Evolutionary conservation across 495 filamentous ascomycete genomes (phyloP), one percentile per base, ranked within the genome.

Genomic region (Pyrenopolyporus hunteri): DNA sequence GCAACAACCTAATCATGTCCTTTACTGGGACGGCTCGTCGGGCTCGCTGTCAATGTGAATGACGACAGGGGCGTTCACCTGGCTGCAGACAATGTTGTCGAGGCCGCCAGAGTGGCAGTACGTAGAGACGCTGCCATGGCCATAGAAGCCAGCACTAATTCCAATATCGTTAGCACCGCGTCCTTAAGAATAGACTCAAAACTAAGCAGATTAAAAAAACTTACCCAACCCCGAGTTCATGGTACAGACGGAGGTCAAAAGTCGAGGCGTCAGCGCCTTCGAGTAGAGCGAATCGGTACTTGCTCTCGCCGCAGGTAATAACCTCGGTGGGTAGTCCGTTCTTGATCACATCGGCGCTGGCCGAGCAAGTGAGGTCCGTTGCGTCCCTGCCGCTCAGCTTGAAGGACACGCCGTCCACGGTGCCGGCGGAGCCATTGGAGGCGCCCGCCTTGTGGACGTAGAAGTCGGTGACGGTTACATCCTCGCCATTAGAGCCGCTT

Each of bases 1-100:
- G 16, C 10, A 37, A 20, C 22, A 47, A 17, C 57, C 62, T 26
- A 62, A 55, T 6, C 43, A 66, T 2, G 14, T 20, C 36, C 11
- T 70, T 66, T 47, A 48, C 63, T 26, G 33, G 55, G 36, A 63
- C 63, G 13, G 68, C n/a, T n/a, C n/a, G n/a, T n/a, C n/a, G n/a
- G n/a, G n/a, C n/a, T n/a, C n/a, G 64, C 23, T 66, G 29, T 45
- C 31, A 32, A 60, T 29, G 40, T 60, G 33, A 42, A 64, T 43
- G 11, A 43, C 36, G 2, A 36, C 22, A 6, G 59, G 25, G 35
- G n/a, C 6, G 13, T 48, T 1, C 23, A 32, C 29, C 54, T 54
- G 53, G 42, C 9, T 25, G 54, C 60, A 64, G 28, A 54, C 40
- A 19, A 28, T 0, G 48, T 16, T 58, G 42, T 40, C 25, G 6